These are phyloP conservation scores for Hygrophoropsis aurantiaca DNA, from an alignment of 768 basidiomycete genomes.

Conservation along the genomic window DNA sequence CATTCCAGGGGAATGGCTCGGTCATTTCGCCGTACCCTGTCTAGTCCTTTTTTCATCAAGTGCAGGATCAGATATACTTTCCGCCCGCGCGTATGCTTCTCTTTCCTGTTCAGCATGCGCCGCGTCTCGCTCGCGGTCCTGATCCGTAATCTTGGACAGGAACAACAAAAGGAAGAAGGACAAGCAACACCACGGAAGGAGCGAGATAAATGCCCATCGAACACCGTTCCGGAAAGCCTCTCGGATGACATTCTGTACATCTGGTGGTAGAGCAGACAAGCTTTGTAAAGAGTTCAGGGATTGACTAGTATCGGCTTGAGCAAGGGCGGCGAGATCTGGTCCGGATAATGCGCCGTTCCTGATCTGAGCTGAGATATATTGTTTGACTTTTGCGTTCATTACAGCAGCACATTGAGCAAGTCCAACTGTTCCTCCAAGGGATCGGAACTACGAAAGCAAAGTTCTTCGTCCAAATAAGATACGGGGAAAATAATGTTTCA, in stretches of 20 bases:
- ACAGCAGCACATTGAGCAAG: conserved; percentile 44
- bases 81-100: background rate
- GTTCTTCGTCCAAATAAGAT: background rate
- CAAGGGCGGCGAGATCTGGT: conserved; percentile 18
- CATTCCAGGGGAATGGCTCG: no score
- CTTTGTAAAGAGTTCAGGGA: conserved; percentile 25
- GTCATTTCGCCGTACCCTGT: no score
- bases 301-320: conserved; percentile 14
- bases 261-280: conserved; percentile 31
- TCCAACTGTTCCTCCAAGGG: conserved; percentile 42
- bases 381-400: conserved; percentile 35
- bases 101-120: background rate
- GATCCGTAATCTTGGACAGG: conserved; percentile 31
- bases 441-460: conserved; percentile 33
- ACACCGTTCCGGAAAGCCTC: conserved; percentile 37
- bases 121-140: conserved; percentile 14
- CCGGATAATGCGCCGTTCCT: conserved; percentile 27
- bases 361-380: conserved; percentile 23
- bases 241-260: conserved; percentile 27
- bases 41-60: no score
- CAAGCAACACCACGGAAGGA: conserved; percentile 42
- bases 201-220: conserved; percentile 38
- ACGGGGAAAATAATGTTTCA: conserved; percentile 3
- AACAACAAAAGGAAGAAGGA: conserved; percentile 29
- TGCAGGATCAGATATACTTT: no score